Conservation (phyloP, 2,329 filamentous ascomycete genomes). For the Claviceps cyperi region DNA sequence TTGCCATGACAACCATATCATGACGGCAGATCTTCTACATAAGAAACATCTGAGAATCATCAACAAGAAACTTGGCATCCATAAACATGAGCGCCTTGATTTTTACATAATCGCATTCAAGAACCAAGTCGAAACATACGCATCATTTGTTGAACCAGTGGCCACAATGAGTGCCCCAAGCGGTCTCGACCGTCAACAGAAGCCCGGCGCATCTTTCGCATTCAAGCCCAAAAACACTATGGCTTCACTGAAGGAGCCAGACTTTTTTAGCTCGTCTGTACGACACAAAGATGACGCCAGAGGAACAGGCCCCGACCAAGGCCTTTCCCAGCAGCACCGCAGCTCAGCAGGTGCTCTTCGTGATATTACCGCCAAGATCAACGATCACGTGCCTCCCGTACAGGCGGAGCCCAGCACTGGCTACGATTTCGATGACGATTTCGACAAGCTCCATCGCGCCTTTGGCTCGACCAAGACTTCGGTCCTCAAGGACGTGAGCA, state of each 20-base stretch:
- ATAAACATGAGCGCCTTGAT: slow-evolving; percentile 7
- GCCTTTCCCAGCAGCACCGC: not conserved
- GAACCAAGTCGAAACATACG: slow-evolving; percentile 3
- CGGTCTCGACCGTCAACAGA: slow-evolving; percentile 9
- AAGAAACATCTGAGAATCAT: not conserved
- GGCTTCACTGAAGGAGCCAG: slow-evolving; percentile 11
- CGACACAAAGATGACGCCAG: not conserved
- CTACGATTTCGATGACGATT: slow-evolving; percentile 17
- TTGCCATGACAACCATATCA: slow-evolving; percentile 20
- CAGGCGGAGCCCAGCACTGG: slow-evolving; percentile 9
- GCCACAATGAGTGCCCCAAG: slow-evolving; percentile 8
- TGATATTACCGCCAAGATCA: slow-evolving; percentile 26
- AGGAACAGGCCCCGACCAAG: not conserved
- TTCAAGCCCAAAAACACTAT: slow-evolving; percentile 19
- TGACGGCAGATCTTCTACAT: not conserved
- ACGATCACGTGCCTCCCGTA: slow-evolving; percentile 28
- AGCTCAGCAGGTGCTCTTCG: slow-evolving; percentile 4
- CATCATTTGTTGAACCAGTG: slow-evolving; percentile 1
- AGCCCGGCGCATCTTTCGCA: slow-evolving; percentile 17
- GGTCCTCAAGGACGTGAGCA: slow-evolving; percentile 7
- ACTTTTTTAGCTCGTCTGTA: slow-evolving; percentile 7
- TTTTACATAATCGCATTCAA: slow-evolving; percentile 1
- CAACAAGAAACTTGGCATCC: slow-evolving; percentile 5
- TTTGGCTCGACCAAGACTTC: slow-evolving; percentile 14
- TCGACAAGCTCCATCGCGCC: slow-evolving; percentile 18